Evolutionary conservation across 202 grass and related monocot species (phyloP), one percentile per base, ranked within the genome.

Genomic region (Panicum hallii): DNA sequence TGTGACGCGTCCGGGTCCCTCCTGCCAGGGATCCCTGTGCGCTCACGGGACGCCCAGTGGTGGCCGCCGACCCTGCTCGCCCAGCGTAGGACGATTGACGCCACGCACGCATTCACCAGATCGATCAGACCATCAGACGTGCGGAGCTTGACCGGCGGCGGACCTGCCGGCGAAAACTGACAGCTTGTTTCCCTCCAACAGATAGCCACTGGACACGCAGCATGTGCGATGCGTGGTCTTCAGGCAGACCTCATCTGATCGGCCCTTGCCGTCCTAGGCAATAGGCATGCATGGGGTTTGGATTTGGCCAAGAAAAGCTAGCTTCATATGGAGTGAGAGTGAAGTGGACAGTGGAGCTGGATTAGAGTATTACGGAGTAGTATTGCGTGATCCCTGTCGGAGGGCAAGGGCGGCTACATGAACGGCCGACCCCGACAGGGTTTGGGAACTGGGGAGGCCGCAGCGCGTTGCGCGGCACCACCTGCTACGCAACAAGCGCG

Each of bases 381-480:
- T 32, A 32, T 32, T 9, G 20, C 30, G 5, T 41, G 63, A 41
- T 67, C 1, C 42, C 64, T 41, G 3, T 4, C 36, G 41, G 4
- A 60, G 6, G 45, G 50, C 28, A 10, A 22, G 6, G 14, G 7
- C 47, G 4, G n/a, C 10, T 28, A 28, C 23, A 26, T 11, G n/a
- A 8, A 23, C n/a, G 58, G 61, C 44, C 61, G 61, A 66, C 12
- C 32, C 47, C 65, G 72, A 86, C 83, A 86, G 78, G 40, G 62
- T 56, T 42, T 30, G 43, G 68, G 80, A 43, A 38, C 36, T 3
- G 36, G 3, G 36, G 19, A 69, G 11, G 54, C 63, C 7, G 71
- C 87, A 85, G 71, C 82, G 82, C 78, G 28, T 77, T 23, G 79
- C 79, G 47, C 48, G 73, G 79, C 11, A 63, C 42, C 43, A 68